Evolutionary conservation across 2,329 filamentous ascomycete genomes (phyloP).

Genomic region (Colletotrichum tamarilloi): DNA sequence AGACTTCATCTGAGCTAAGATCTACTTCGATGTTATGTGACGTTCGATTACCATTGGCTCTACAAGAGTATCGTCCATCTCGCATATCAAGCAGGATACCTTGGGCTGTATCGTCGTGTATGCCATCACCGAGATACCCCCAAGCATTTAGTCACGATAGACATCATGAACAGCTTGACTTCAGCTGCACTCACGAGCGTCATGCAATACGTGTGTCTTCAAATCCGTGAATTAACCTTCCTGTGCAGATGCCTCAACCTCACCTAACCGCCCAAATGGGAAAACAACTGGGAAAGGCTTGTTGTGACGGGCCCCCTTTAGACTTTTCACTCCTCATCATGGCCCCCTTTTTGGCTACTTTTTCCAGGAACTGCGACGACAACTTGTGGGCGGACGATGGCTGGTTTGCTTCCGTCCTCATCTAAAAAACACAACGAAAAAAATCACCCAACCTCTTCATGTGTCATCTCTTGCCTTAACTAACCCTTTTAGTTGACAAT

Average conservation of each 20-base stretch:
- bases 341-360: background rate
- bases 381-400: background rate
- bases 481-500: constrained; percentile 51
- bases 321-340: constrained; percentile 13
- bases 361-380: background rate
- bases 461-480: background rate
- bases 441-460: background rate
- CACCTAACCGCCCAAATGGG: constrained; percentile 25
- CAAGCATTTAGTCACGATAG: background rate
- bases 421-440: constrained; percentile 9
- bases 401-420: constrained; percentile 3
- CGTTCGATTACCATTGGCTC: too few relatives aligned
- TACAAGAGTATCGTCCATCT: too few relatives aligned
- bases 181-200: background rate
- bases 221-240: constrained; percentile 35
- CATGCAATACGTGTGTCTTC: background rate
- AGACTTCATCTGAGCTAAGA: too few relatives aligned
- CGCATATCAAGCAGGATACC: background rate
- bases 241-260: constrained; percentile 22
- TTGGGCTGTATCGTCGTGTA: background rate
- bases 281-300: constrained; percentile 29
- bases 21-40: too few relatives aligned
- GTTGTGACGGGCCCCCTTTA: background rate
- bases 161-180: background rate
- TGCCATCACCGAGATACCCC: background rate